A percentile compares a stretch with the other conserved stretches of the same genome.
These are phyloP conservation scores for Esteya vermicola DNA, from an alignment of 2,329 filamentous ascomycete species.

Conservation along the genomic window DNA sequence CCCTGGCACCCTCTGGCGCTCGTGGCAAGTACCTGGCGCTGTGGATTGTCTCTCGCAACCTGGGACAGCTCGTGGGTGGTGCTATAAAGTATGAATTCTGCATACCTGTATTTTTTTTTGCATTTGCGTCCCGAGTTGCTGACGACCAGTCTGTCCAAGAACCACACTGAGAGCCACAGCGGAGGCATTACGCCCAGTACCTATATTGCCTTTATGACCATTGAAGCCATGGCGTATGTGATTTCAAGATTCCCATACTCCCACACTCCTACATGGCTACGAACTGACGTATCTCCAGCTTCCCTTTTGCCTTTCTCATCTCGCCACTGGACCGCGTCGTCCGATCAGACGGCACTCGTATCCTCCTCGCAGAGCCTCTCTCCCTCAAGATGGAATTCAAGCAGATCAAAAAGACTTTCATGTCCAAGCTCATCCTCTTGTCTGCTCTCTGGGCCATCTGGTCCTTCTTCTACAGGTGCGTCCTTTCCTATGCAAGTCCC, in stretches of 20 bases:
- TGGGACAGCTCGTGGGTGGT: slow-evolving; percentile 1
- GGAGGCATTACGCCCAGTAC: slow-evolving; percentile 2
- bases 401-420: not conserved
- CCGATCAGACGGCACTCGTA: slow-evolving; percentile 1
- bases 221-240: slow-evolving; percentile 1
- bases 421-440: slow-evolving; percentile 2
- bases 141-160: not conserved
- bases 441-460: slow-evolving; percentile 2
- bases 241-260: not conserved
- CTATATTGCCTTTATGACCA: slow-evolving; percentile 3
- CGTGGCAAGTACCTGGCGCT: slow-evolving; percentile 3
- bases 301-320: slow-evolving; percentile 2
- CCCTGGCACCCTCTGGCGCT: not conserved
- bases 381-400: not conserved
- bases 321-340: not conserved
- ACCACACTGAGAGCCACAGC: not conserved
- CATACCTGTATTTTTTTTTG: not conserved
- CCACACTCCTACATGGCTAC: not conserved
- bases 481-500: no score
- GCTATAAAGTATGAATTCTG: not conserved
- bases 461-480: slow-evolving; percentile 3
- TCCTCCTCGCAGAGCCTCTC: not conserved
- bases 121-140: no score
- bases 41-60: slow-evolving; percentile 4
- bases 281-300: not conserved